A percentile compares a stretch with the other conserved stretches of the same genome.
Evolutionary conservation across 306 rosid species (phyloP).

Genomic region (Urtica urens): DNA sequence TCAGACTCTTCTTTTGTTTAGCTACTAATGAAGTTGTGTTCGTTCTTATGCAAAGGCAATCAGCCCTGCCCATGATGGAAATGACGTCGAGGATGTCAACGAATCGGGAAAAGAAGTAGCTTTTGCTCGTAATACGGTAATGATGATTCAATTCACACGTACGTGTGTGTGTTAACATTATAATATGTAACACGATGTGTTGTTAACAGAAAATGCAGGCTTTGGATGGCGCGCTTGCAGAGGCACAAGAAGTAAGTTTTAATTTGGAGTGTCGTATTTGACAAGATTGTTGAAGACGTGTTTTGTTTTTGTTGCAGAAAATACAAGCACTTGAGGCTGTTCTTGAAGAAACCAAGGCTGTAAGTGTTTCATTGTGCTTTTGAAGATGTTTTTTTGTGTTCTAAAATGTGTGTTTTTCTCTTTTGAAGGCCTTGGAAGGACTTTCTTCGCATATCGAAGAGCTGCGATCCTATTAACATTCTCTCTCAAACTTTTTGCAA

Average conservation of each 20-base stretch:
- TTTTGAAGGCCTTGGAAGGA: conserved; percentile 48
- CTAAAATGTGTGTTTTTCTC: neutral
- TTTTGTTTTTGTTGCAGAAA: conserved; percentile 40
- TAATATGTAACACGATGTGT: neutral
- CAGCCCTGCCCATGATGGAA: conserved; percentile 22
- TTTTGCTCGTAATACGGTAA: conserved; percentile 22
- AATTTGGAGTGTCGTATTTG: neutral
- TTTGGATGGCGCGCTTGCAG: conserved; percentile 49
- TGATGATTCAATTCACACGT: neutral
- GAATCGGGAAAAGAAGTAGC: conserved; percentile 18
- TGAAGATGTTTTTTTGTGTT: neutral
- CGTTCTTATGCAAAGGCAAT: conserved; percentile 36
- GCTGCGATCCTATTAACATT: conserved; percentile 13
- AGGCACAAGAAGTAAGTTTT: conserved; percentile 44
- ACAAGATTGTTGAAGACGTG: too few species aligned
- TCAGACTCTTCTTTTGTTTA: neutral
- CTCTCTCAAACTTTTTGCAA: too few species aligned
- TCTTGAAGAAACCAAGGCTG: conserved; percentile 50
- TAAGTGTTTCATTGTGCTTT: conserved; percentile 21
- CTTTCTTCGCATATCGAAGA: conserved; percentile 24
- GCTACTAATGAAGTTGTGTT: neutral
- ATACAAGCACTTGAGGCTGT: conserved; percentile 59
- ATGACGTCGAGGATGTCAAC: conserved; percentile 8
- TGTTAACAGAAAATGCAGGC: conserved; percentile 34
- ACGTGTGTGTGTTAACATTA: neutral